Conservation (phyloP, 805 yeast species). For the Zygosaccharomyces lentus region DNA sequence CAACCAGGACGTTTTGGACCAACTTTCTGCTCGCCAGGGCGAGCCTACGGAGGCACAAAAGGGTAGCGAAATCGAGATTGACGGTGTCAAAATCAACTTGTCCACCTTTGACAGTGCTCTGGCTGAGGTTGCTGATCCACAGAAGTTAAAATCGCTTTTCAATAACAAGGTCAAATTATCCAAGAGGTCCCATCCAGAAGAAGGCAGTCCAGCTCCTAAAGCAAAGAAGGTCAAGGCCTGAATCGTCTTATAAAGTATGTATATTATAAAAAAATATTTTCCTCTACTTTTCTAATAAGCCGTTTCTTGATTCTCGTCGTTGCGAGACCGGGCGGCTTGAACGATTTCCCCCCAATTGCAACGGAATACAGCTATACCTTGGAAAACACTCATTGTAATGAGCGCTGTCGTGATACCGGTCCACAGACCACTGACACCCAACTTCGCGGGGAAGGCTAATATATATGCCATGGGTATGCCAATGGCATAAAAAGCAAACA, state of each 20-base stretch:
- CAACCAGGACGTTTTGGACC: conserved; percentile 46
- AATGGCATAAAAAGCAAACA: conserved; percentile 41
- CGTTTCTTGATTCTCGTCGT: conserved; percentile 19
- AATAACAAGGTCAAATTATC: conserved; percentile 50
- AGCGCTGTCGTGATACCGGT: conserved; percentile 41
- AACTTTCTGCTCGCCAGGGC: conserved; percentile 30
- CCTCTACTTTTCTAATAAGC: not conserved
- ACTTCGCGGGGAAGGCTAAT: conserved; percentile 47
- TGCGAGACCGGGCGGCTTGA: conserved; percentile 28
- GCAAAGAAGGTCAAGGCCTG: conserved; percentile 19
- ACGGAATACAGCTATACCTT: conserved; percentile 34
- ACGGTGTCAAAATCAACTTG: conserved; percentile 43
- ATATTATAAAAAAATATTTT: not conserved
- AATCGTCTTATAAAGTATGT: conserved; percentile 1
- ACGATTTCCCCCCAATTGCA: conserved; percentile 32
- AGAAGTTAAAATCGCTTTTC: conserved; percentile 57
- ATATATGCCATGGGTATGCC: conserved; percentile 59
- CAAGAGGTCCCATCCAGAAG: conserved; percentile 29
- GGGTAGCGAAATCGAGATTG: conserved; percentile 30
- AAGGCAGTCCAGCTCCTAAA: conserved; percentile 17
- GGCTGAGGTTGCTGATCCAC: conserved; percentile 78
- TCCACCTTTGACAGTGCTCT: conserved; percentile 70
- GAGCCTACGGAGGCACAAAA: conserved; percentile 24
- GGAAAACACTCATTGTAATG: conserved; percentile 33
- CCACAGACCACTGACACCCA: conserved; percentile 62